Percentiles rank a stretch among this genome's conserved stretches.
These are phyloP conservation scores for Aspergillus incahuasiensis DNA, from an alignment of 495 filamentous ascomycete species.

Conservation along the genomic window DNA sequence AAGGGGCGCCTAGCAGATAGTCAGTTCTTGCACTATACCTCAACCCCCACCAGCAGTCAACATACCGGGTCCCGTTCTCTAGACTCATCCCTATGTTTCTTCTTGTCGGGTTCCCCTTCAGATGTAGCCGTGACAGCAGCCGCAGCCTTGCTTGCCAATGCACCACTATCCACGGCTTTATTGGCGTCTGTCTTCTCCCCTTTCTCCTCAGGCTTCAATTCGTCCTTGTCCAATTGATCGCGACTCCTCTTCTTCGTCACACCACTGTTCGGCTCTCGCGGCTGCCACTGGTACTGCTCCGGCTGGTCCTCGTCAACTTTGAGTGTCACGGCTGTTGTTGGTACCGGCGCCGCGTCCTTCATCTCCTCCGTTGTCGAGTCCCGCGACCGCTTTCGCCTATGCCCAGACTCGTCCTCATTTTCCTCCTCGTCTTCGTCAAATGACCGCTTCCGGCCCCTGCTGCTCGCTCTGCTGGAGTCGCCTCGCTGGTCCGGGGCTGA, in stretches of 20 bases:
- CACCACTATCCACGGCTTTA: slow-evolving; percentile 13
- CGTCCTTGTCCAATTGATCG: slow-evolving; percentile 47
- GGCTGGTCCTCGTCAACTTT: not conserved
- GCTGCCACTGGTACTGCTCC: not conserved
- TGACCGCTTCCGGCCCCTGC: slow-evolving; percentile 53
- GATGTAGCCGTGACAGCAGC: not conserved
- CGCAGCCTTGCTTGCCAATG: slow-evolving; percentile 10
- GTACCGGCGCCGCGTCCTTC: not conserved
- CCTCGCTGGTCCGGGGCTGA: slow-evolving; percentile 23
- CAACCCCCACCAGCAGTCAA: not conserved
- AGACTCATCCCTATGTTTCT: slow-evolving; percentile 42
- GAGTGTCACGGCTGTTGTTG: not conserved
- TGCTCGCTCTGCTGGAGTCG: slow-evolving; percentile 22
- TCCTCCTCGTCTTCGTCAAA: slow-evolving; percentile 45
- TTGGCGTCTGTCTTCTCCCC: slow-evolving; percentile 23
- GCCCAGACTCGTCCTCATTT: slow-evolving; percentile 24
- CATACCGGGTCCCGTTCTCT: slow-evolving; percentile 30
- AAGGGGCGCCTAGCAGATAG: slow-evolving; percentile 30
- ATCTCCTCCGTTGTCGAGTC: slow-evolving; percentile 26
- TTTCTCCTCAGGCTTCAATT: slow-evolving; percentile 16
- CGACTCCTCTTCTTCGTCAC: slow-evolving; percentile 50
- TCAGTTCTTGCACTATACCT: not conserved
- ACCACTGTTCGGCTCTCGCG: slow-evolving; percentile 8
- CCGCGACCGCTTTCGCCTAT: slow-evolving; percentile 45
- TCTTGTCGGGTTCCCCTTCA: slow-evolving; percentile 43